Conservation (phyloP, 176 grass and related monocot species). For the Ananas comosus region DNA sequence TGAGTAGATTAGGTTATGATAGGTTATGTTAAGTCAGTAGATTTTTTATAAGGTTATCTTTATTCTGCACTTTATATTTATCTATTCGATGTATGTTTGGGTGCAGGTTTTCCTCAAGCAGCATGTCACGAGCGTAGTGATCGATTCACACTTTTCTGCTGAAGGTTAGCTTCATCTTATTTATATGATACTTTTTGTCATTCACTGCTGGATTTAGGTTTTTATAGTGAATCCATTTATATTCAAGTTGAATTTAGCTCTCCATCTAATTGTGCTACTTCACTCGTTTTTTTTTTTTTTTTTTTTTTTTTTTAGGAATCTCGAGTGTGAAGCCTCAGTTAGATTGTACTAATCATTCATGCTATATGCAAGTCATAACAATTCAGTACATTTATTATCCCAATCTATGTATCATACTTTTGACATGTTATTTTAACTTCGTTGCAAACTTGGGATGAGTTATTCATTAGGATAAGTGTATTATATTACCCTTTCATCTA, state of each 20-base stretch:
- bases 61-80: neutral
- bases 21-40: neutral
- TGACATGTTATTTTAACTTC: neutral
- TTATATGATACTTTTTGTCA: neutral
- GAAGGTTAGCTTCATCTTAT: slow-evolving; percentile 49
- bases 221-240: neutral
- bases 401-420: no score
- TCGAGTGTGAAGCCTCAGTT: neutral
- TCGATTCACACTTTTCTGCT: slow-evolving; percentile 85
- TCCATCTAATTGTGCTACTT: neutral
- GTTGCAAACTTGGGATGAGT: neutral
- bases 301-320: slow-evolving; percentile 12
- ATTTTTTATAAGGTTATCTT: slow-evolving; percentile 4
- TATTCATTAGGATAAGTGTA: neutral
- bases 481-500: neutral
- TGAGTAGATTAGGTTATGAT: no score
- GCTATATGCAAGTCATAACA: neutral
- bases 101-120: slow-evolving; percentile 94
- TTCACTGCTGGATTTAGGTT: neutral
- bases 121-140: slow-evolving; percentile 60
- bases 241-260: neutral
- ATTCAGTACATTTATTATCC: neutral
- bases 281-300: neutral
- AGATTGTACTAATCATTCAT: neutral
- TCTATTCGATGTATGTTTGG: slow-evolving; percentile 7